Base-by-base conservation (phyloP, 2,329 filamentous ascomycete genomes). In the Cytospora piceae region DNA sequence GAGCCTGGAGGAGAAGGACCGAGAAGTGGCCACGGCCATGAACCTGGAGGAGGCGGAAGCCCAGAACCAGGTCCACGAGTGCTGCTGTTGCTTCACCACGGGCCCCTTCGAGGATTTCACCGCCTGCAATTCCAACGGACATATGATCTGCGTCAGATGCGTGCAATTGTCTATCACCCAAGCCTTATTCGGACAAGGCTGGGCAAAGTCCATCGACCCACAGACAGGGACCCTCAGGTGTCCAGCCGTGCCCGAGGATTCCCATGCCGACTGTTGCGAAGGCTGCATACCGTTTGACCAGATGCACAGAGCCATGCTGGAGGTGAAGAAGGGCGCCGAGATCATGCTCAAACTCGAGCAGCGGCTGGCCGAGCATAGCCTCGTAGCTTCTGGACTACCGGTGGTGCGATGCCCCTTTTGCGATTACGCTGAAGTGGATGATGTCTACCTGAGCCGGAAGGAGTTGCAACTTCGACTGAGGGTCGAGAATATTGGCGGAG, bases 131-230 rank as follows among this genome's bases (percentile, higher is more conserved):
- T 77, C 81, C 37, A 82, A 85, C 3, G 88, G 86, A 1, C 92
- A 95, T 77, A 85, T 91, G 73, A 83, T 94, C 63, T 95, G 92
- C 78, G 89, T 94, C 77, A 86, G 86, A 55, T 98, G 95, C 76
- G 89, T 98, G 59, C 89, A 90, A 69, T 87, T 90, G 69, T 90
- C 93, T 14, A 85, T 94, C 66, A 90, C 90, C 58, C 94, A 98
- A 75, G 93, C 94, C 2, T 81, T 98, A 0, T 98, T 96, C 74
- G 95, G 95, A 0, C 95, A 98, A 76, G 92, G 92, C 61, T 97
- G 94, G 92, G 86, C 87, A 58, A 88, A 90, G 66, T 95, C 87
- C 72, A 90, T 97, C 71, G 85, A 95, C 73, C 77, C 86, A 32
- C 83, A 88, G 66, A 86, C 83, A 46, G 91, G 91, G 46, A 93